Conservation (phyloP, 2,329 filamentous ascomycete species). For the Ceratocystis cacaofunesta region DNA sequence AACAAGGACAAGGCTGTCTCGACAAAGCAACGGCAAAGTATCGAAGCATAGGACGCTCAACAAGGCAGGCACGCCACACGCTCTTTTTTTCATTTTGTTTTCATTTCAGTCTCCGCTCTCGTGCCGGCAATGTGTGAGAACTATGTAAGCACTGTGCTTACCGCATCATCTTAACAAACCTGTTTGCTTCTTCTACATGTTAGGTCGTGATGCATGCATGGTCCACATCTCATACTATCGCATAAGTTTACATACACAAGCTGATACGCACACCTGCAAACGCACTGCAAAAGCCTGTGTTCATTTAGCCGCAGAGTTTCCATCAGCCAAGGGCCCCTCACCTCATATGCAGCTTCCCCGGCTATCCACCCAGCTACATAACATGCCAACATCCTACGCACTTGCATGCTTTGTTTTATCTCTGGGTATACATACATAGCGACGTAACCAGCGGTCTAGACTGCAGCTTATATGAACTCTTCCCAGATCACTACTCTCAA, state of each 20-base stretch:
- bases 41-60: too few species aligned
- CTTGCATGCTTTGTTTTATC: not conserved
- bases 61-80: too few species aligned
- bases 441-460: constrained; percentile 2
- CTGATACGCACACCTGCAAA: not conserved
- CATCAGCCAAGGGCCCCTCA: not conserved
- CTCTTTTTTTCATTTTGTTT: too few species aligned
- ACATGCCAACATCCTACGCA: not conserved
- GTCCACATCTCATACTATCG: not conserved
- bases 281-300: not conserved
- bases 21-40: too few species aligned
- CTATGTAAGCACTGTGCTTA: not conserved
- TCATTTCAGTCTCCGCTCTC: too few species aligned
- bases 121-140: too few species aligned
- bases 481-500: not conserved
- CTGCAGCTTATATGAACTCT: not conserved
- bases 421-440: not conserved
- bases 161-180: not conserved
- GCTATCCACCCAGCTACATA: not conserved
- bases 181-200: not conserved
- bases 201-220: not conserved
- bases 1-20: too few species aligned
- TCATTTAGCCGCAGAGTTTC: not conserved
- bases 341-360: not conserved
- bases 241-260: not conserved